A percentile compares a stretch with the other conserved stretches of the same genome.
These are phyloP conservation scores for Vigna hirtella DNA, from an alignment of 306 rosid genomes.

Conservation along the genomic window DNA sequence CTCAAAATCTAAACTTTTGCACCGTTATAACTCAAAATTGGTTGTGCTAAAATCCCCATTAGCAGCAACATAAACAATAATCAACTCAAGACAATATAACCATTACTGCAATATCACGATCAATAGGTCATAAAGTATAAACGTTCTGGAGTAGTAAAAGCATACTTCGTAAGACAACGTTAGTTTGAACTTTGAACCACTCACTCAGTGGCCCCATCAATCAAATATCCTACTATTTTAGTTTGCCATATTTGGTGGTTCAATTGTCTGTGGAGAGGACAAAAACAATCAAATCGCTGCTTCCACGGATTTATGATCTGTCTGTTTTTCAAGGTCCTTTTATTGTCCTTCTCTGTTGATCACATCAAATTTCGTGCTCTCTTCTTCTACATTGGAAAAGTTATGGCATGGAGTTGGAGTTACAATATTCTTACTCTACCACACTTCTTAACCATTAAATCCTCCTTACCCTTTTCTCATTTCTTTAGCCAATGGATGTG, in stretches of 20 bases:
- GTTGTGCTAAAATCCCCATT: not conserved
- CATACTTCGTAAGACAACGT: no score
- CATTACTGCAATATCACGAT: not conserved
- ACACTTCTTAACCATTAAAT: constrained; percentile 11
- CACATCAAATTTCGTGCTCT: constrained; percentile 31
- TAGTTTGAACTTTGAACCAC: not conserved
- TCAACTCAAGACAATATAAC: not conserved
- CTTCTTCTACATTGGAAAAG: not conserved
- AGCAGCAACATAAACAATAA: not conserved
- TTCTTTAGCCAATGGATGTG: constrained; percentile 16
- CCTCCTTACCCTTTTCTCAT: constrained; percentile 14
- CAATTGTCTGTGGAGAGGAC: constrained; percentile 13
- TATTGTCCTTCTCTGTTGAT: constrained; percentile 36
- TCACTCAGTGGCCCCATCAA: not conserved
- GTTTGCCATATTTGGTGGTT: not conserved
- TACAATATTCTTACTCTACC: not conserved
- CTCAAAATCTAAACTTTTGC: not conserved
- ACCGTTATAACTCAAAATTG: not conserved
- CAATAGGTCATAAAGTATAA: not conserved
- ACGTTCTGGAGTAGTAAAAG: no score
- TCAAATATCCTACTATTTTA: not conserved
- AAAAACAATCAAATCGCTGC: constrained; percentile 18
- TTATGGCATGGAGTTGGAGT: not conserved
- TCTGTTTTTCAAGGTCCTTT: constrained; percentile 24
- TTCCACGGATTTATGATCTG: constrained; percentile 26